phyloP scores from a whole-genome alignment of 176 grass and related monocot species.

The Saccharum spontaneum region DNA sequence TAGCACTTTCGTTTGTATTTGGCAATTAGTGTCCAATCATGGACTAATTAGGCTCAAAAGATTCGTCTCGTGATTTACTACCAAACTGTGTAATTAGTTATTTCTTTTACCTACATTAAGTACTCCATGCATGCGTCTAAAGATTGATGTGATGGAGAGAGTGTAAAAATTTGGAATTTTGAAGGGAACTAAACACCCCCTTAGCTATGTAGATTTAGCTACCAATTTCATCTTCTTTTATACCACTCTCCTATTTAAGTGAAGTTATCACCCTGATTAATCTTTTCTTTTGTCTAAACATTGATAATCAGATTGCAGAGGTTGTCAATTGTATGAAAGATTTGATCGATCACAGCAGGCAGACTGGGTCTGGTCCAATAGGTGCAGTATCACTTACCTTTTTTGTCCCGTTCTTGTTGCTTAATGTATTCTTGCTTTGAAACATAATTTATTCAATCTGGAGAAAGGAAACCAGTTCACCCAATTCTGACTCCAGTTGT shows the following conservation, averaged over 20 bases:
- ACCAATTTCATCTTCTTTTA: background rate
- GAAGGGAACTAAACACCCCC: too few species aligned
- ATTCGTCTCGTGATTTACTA: too few species aligned
- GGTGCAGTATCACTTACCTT: conserved; percentile 37
- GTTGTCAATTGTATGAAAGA: conserved; percentile 95
- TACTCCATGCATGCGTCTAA: too few species aligned
- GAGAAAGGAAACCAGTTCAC: background rate
- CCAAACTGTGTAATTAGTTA: too few species aligned
- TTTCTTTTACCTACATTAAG: too few species aligned
- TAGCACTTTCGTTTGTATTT: too few species aligned
- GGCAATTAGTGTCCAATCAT: too few species aligned
- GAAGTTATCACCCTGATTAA: conserved; percentile 1
- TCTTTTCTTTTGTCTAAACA: conserved; percentile 19
- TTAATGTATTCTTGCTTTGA: conserved; percentile 15
- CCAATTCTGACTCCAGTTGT: background rate
- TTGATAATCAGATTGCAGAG: conserved; percentile 68
- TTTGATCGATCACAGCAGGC: conserved; percentile 81
- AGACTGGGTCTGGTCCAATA: conserved; percentile 73
- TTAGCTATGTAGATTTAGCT: background rate
- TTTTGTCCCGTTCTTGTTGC: background rate
- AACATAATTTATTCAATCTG: conserved; percentile 8
- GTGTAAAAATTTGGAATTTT: too few species aligned
- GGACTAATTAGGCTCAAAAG: too few species aligned
- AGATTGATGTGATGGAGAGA: too few species aligned
- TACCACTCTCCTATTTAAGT: background rate